phyloP scores from a whole-genome alignment of 805 yeast genomes.

The Dipodascopsis uninucleata region DNA sequence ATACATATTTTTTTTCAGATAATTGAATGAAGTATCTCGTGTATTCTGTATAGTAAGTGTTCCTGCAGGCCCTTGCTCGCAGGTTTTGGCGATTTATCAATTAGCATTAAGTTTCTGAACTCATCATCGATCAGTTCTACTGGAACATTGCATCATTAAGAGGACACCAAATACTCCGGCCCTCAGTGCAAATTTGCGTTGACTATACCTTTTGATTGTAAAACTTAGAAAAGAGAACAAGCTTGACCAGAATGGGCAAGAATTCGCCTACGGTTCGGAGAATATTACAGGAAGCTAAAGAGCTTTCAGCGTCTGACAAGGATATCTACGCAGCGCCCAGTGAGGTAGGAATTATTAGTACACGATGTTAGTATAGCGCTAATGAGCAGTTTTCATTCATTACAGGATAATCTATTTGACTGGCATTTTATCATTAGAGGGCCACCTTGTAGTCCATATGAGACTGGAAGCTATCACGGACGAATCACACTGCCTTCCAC shows the following conservation, averaged over 20 bases:
- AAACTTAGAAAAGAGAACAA: too few species aligned
- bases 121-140: too few species aligned
- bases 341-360: constrained; percentile 7
- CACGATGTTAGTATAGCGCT: neutral
- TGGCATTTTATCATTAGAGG: constrained; percentile 95
- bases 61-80: too few species aligned
- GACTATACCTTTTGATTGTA: too few species aligned
- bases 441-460: constrained; percentile 85
- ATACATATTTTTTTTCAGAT: too few species aligned
- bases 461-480: constrained; percentile 86
- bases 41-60: too few species aligned
- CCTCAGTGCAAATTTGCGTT: too few species aligned
- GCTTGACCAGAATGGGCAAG: neutral
- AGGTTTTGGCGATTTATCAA: too few species aligned
- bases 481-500: constrained; percentile 76
- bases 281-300: constrained; percentile 23
- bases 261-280: constrained; percentile 18
- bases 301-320: constrained; percentile 11
- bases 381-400: neutral
- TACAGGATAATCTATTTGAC: constrained; percentile 25
- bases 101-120: too few species aligned
- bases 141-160: too few species aligned
- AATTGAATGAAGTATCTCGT: too few species aligned
- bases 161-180: too few species aligned
- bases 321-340: constrained; percentile 23